phyloP scores from a whole-genome alignment of 73 alveolate species.

The Tetrahymena thermophila region DNA sequence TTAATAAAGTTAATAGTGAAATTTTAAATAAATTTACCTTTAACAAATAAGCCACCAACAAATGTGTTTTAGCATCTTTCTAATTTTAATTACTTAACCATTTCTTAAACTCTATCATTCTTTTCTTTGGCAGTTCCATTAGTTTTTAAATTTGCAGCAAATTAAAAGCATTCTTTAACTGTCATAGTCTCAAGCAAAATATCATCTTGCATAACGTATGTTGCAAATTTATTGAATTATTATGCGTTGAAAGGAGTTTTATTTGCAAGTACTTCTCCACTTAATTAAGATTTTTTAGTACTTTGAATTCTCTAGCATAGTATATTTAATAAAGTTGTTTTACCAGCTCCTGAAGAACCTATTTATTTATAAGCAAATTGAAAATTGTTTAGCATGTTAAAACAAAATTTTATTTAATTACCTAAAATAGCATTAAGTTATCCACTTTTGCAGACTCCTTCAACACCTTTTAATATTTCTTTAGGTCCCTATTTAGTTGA shows the following conservation, averaged over 20 bases:
- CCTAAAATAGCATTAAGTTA: no score
- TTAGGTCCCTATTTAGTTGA: no score
- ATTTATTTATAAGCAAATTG: no score
- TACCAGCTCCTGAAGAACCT: conserved; percentile 48
- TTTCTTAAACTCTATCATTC: conserved; percentile 35
- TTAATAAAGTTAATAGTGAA: background rate
- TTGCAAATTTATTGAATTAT: background rate
- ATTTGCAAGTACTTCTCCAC: conserved; percentile 3
- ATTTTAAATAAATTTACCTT: conserved; percentile 48
- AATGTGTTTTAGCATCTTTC: conserved; percentile 30
- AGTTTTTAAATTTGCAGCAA: conserved; percentile 34
- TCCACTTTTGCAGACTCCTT: no score
- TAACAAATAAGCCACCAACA: background rate
- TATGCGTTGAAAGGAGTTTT: background rate
- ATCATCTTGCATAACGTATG: conserved; percentile 60
- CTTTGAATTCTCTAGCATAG: background rate
- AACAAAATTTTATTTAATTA: no score
- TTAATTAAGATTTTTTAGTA: background rate
- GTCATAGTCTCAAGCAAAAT: conserved; percentile 34
- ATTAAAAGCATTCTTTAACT: conserved; percentile 28
- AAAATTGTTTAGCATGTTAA: no score
- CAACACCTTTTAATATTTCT: no score
- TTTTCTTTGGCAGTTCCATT: conserved; percentile 13
- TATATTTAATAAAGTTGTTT: conserved; percentile 45
- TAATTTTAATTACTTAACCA: conserved; percentile 35